These are phyloP conservation scores for Porphyra umbilicalis DNA, from an alignment of 31 red algal genomes.

Conservation along the genomic window DNA sequence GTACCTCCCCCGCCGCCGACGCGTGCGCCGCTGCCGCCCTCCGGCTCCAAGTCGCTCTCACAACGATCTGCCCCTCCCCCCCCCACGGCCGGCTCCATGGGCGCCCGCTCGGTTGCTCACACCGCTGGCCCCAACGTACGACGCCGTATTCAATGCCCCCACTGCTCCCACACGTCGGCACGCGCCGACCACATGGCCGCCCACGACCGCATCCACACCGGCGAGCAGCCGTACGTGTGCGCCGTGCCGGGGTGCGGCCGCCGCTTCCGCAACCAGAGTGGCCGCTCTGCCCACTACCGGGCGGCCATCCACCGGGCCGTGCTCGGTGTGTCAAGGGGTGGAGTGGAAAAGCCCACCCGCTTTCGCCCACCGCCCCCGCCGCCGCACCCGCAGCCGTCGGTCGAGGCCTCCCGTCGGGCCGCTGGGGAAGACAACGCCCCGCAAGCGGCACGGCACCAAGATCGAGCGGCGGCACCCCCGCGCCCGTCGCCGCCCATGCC, in stretches of 20 bases:
- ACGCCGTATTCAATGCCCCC: not conserved
- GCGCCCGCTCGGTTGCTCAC: too few species aligned
- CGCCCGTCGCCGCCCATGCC: not conserved
- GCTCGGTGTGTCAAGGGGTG: not conserved
- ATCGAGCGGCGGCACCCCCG: not conserved
- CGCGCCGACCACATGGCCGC: conserved; percentile 53
- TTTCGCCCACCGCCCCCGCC: not conserved
- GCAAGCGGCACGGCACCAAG: too few species aligned
- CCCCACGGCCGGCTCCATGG: not conserved
- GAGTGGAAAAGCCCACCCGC: not conserved
- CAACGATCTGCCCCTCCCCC: not conserved
- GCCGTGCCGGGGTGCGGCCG: conserved; percentile 27
- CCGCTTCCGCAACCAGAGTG: conserved; percentile 17
- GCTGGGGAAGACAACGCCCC: too few species aligned
- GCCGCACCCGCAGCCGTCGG: not conserved
- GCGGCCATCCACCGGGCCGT: not conserved
- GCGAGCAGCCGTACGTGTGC: conserved; percentile 84
- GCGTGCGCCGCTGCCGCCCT: too few species aligned
- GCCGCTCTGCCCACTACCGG: not conserved
- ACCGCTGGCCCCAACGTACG: too few species aligned
- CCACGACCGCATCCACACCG: conserved; percentile 79
- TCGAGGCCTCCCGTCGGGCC: not conserved
- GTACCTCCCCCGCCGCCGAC: too few species aligned
- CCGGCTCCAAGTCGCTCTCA: too few species aligned
- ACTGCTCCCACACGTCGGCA: conserved; percentile 27